Evolutionary conservation across 805 yeast species (phyloP).

Genomic region (Ogataea dorogensis): DNA sequence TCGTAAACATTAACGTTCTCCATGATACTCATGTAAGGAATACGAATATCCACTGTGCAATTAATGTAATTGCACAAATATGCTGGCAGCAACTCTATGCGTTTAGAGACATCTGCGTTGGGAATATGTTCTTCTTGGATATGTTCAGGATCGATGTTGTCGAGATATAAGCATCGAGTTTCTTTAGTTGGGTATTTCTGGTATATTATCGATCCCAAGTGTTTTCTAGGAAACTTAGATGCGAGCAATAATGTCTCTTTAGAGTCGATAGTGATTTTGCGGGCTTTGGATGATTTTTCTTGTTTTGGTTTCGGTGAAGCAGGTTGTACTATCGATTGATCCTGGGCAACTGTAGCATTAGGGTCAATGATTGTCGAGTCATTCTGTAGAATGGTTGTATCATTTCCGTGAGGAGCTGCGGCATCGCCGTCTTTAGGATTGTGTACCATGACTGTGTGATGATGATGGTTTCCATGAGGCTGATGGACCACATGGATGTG

Average conservation of each 20-base stretch:
- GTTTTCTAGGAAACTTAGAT: constrained; percentile 41
- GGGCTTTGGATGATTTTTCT: constrained; percentile 3
- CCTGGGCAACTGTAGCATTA: constrained; percentile 21
- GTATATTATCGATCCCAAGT: constrained; percentile 58
- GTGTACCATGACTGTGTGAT: constrained; percentile 29
- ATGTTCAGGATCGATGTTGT: constrained; percentile 22
- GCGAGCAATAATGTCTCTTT: constrained; percentile 41
- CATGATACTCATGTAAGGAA: constrained; percentile 46
- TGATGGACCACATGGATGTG: constrained; percentile 32
- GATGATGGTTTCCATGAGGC: constrained; percentile 31
- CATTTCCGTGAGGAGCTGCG: constrained; percentile 19
- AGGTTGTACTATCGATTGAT: constrained; percentile 11
- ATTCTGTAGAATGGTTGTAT: constrained; percentile 27
- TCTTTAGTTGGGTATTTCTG: constrained; percentile 52
- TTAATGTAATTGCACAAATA: constrained; percentile 41
- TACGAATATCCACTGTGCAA: constrained; percentile 51
- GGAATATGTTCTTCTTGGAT: constrained; percentile 17
- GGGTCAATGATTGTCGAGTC: constrained; percentile 30
- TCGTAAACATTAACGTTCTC: constrained; percentile 44
- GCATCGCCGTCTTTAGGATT: constrained; percentile 21
- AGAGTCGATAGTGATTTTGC: constrained; percentile 34
- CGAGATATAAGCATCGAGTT: constrained; percentile 27
- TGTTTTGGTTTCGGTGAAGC: constrained; percentile 8
- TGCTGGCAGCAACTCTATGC: constrained; percentile 33
- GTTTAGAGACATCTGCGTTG: constrained; percentile 26